Conservation (phyloP, 306 rosid species). For the Begonia fuchsioides region DNA sequence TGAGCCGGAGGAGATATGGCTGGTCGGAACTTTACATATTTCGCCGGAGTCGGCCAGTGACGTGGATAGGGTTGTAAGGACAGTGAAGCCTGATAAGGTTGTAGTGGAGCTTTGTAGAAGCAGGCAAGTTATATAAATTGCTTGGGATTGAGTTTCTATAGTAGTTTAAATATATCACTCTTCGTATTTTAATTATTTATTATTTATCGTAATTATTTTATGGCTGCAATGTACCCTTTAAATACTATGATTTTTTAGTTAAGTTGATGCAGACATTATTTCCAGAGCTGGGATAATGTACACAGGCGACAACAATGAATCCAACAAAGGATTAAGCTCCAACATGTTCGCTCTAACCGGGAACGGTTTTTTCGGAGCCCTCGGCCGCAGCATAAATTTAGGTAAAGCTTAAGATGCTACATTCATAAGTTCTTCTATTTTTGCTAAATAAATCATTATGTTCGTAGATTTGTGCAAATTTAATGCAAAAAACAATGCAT, state of each 20-base stretch:
- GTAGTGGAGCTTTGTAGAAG: conserved; percentile 86
- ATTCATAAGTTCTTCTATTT: not conserved
- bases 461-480: not conserved
- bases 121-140: conserved; percentile 38
- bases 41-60: too few species aligned
- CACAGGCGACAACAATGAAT: conserved; percentile 29
- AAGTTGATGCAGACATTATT: conserved; percentile 45
- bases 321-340: conserved; percentile 39
- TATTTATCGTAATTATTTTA: too few species aligned
- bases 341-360: conserved; percentile 83
- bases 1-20: conserved; percentile 67
- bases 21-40: conserved; percentile 52
- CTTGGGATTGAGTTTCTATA: too few species aligned
- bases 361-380: conserved; percentile 65
- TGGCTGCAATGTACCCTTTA: too few species aligned
- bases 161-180: too few species aligned
- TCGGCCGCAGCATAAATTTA: conserved; percentile 80
- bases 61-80: conserved; percentile 56
- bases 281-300: conserved; percentile 98
- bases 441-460: not conserved
- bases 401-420: conserved; percentile 28
- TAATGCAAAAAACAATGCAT: not conserved
- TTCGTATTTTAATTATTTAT: too few species aligned
- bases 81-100: conserved; percentile 63
- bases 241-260: conserved; percentile 11